Evolutionary conservation across 2,329 filamentous ascomycete species (phyloP).

Genomic region (Botryotinia globosa): DNA sequence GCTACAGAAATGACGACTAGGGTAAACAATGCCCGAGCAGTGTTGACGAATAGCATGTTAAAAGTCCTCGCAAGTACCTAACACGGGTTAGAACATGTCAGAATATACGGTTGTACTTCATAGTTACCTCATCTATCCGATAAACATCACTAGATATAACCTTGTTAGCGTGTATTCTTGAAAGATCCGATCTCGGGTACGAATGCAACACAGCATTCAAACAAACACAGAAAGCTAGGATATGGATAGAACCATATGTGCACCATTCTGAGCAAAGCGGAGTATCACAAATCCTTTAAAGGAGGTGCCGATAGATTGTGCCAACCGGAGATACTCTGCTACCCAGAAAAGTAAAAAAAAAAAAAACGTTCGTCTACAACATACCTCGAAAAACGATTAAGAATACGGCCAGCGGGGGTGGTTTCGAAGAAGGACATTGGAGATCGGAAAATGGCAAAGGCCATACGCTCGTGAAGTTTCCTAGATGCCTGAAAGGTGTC

Average conservation of each 20-base stretch:
- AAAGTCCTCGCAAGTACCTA: conserved; percentile 95
- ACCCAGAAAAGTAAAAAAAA: background rate
- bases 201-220: conserved; percentile 4
- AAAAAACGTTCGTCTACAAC: conserved; percentile 34
- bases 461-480: conserved; percentile 96
- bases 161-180: conserved; percentile 13
- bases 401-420: conserved; percentile 71
- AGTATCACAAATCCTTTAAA: background rate
- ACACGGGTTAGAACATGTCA: conserved; percentile 64
- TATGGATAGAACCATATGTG: conserved; percentile 19
- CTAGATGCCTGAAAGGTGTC: conserved; percentile 66
- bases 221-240: background rate
- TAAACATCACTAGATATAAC: conserved; percentile 48
- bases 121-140: conserved; percentile 41
- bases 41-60: conserved; percentile 89
- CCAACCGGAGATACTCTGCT: background rate
- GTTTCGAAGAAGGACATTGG: conserved; percentile 99
- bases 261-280: background rate
- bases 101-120: background rate
- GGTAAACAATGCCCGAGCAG: conserved; percentile 75
- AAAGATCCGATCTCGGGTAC: conserved; percentile 7
- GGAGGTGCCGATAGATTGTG: background rate
- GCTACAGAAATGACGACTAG: conserved; percentile 78
- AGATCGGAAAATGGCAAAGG: conserved; percentile 91
- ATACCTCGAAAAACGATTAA: conserved; percentile 92